Evolutionary conservation across 306 rosid genomes (phyloP).

Genomic region (Gastrolobium villosum): DNA sequence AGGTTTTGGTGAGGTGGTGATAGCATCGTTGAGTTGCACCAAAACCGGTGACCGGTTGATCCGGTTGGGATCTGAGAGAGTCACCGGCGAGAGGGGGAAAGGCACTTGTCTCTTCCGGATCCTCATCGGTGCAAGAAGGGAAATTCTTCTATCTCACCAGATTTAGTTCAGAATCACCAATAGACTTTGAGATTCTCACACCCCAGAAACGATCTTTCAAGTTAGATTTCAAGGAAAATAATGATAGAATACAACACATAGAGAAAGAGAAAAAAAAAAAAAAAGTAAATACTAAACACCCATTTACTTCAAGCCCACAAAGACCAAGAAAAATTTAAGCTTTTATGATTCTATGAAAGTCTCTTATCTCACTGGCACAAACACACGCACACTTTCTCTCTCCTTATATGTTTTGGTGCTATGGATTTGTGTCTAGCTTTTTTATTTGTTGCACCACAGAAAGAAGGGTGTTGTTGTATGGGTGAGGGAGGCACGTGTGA

Average conservation of each 20-base stretch:
- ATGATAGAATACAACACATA: neutral
- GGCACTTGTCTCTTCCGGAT: conserved; percentile 78
- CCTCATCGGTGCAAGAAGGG: conserved; percentile 69
- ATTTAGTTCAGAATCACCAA: conserved; percentile 22
- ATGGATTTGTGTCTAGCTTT: conserved; percentile 57
- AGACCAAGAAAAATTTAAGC: conserved; percentile 37
- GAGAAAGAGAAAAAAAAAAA: neutral
- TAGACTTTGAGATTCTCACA: conserved; percentile 34
- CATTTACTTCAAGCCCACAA: conserved; percentile 33
- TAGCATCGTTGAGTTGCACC: conserved; percentile 67
- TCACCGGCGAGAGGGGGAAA: conserved; percentile 64
- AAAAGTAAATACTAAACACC: conserved; percentile 15
- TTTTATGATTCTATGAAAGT: conserved; percentile 22
- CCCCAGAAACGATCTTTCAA: conserved; percentile 48
- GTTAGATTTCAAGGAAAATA: conserved; percentile 49
- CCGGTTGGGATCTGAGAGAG: conserved; percentile 83
- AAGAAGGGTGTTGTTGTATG: conserved; percentile 56
- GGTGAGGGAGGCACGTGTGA: conserved; percentile 57
- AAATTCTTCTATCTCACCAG: conserved; percentile 7
- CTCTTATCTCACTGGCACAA: neutral
- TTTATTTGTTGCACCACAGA: conserved; percentile 88
- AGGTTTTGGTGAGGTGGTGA: conserved; percentile 37
- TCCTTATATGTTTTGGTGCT: conserved; percentile 10
- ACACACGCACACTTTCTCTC: conserved; percentile 20
- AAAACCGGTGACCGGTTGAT: conserved; percentile 62